These are phyloP conservation scores for Suillus occidentalis DNA, from an alignment of 768 basidiomycete genomes.

Conservation along the genomic window DNA sequence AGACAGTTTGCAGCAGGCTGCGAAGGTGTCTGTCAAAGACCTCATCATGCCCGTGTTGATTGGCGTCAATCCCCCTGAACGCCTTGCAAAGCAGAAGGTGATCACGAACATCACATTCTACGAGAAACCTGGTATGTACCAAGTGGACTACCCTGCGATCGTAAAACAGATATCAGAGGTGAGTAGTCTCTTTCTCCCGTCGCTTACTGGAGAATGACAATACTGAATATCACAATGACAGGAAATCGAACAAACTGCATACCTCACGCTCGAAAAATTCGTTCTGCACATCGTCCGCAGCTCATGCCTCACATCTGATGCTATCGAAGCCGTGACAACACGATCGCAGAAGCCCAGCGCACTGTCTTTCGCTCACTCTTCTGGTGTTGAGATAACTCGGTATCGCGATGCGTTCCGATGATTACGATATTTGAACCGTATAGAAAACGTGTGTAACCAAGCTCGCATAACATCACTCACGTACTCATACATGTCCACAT, in stretches of 20 bases:
- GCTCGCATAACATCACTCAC: neutral
- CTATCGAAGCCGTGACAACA: conserved; percentile 45
- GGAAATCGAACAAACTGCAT: conserved; percentile 50
- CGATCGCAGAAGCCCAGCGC: conserved; percentile 71
- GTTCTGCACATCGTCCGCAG: conserved; percentile 45
- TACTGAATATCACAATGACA: conserved; percentile 22
- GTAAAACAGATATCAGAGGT: conserved; percentile 33
- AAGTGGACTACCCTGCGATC: conserved; percentile 40
- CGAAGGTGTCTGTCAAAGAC: conserved; percentile 43
- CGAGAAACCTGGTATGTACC: conserved; percentile 27
- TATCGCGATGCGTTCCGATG: conserved; percentile 7
- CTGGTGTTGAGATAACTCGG: conserved; percentile 62
- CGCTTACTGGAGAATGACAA: neutral
- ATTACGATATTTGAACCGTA: neutral
- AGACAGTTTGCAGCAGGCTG: conserved; percentile 4
- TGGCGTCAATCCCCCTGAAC: conserved; percentile 71
- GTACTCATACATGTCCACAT: neutral
- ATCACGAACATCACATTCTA: conserved; percentile 50
- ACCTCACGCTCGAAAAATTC: conserved; percentile 63
- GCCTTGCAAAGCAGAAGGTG: conserved; percentile 63
- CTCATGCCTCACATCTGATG: conserved; percentile 34
- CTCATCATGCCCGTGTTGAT: conserved; percentile 57
- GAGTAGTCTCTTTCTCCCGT: conserved; percentile 3
- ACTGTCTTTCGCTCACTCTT: conserved; percentile 62
- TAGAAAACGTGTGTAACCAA: neutral